A percentile compares a stretch with the other conserved stretches of the same genome.
Evolutionary conservation across 495 filamentous ascomycete species (phyloP).

Genomic region (Aspergillus kassunensis): DNA sequence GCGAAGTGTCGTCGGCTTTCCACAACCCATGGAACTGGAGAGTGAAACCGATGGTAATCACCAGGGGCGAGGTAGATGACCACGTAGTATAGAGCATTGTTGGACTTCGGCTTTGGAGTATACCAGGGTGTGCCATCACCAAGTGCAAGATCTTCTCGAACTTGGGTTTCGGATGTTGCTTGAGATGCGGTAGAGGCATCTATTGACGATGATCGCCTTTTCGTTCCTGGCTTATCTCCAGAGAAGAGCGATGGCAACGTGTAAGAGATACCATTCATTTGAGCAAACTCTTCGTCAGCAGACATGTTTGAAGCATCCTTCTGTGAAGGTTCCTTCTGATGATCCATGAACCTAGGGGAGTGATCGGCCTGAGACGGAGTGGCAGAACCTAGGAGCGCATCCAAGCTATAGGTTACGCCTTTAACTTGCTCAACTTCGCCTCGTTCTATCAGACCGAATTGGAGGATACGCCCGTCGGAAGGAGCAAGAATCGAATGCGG

Average conservation of each 20-base stretch:
- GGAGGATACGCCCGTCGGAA: slow-evolving; percentile 83
- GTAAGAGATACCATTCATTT: slow-evolving; percentile 95
- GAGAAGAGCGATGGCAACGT: slow-evolving; percentile 86
- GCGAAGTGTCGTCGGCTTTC: slow-evolving; percentile 91
- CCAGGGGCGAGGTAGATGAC: slow-evolving; percentile 98
- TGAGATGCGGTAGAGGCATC: slow-evolving; percentile 66
- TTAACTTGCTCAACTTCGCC: slow-evolving; percentile 99
- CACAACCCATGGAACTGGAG: slow-evolving; percentile 88
- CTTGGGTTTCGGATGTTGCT: slow-evolving; percentile 68
- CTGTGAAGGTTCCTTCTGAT: slow-evolving; percentile 20
- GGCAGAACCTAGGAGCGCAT: slow-evolving; percentile 77
- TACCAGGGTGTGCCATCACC: slow-evolving; percentile 73
- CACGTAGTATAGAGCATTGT: slow-evolving; percentile 77
- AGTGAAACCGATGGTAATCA: slow-evolving; percentile 98
- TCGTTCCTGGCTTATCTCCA: slow-evolving; percentile 44
- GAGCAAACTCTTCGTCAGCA: slow-evolving; percentile 86
- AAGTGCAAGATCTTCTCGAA: slow-evolving; percentile 76
- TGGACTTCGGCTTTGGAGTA: slow-evolving; percentile 56
- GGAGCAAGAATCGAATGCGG: slow-evolving; percentile 76
- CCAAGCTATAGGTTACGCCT: slow-evolving; percentile 94
- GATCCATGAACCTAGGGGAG: slow-evolving; percentile 34
- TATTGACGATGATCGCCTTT: slow-evolving; percentile 37
- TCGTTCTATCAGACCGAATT: slow-evolving; percentile 85
- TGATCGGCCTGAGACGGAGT: slow-evolving; percentile 41
- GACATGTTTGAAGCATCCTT: slow-evolving; percentile 52